phyloP scores from a whole-genome alignment of 1,284 basidiomycete genomes.

The Naganishia cerealis region DNA sequence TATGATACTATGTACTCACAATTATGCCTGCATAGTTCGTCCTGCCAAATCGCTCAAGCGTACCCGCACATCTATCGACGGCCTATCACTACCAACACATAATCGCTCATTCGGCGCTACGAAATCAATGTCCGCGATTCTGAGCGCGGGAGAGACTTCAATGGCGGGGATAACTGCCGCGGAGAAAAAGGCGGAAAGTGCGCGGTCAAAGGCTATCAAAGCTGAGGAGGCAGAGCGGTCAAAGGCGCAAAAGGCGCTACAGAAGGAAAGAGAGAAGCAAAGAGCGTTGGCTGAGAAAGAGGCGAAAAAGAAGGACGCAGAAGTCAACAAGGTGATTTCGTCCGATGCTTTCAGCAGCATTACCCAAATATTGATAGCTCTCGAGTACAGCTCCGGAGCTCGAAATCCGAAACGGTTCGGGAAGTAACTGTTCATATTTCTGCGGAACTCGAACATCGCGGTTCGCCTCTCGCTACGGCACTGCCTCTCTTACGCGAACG shows the following conservation, averaged over 20 bases:
- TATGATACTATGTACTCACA: background rate
- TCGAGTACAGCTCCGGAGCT: conserved; percentile 42
- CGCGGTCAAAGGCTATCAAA: conserved; percentile 3
- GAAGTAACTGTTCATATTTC: conserved; percentile 51
- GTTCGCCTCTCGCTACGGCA: conserved; percentile 46
- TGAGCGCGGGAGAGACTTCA: background rate
- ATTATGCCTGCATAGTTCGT: background rate
- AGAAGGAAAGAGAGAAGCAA: conserved; percentile 44
- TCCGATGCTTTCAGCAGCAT: background rate
- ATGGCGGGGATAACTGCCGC: conserved; percentile 34
- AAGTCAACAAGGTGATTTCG: conserved; percentile 44
- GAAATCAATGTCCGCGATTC: background rate
- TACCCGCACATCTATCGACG: conserved; percentile 12
- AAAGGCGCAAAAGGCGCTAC: conserved; percentile 38
- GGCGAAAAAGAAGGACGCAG: conserved; percentile 43
- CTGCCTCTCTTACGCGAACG: conserved; percentile 46
- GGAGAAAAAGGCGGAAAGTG: conserved; percentile 40
- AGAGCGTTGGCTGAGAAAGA: conserved; percentile 48
- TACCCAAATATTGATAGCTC: background rate
- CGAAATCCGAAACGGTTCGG: conserved; percentile 49
- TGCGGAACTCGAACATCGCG: conserved; percentile 42
- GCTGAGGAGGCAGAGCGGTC: conserved; percentile 36
- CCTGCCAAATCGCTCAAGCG: conserved; percentile 12
- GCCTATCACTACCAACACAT: conserved; percentile 1
- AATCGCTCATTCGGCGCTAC: background rate